Conservation (phyloP, 2,329 filamentous ascomycete species). For the Hypoxylon sp. region DNA sequence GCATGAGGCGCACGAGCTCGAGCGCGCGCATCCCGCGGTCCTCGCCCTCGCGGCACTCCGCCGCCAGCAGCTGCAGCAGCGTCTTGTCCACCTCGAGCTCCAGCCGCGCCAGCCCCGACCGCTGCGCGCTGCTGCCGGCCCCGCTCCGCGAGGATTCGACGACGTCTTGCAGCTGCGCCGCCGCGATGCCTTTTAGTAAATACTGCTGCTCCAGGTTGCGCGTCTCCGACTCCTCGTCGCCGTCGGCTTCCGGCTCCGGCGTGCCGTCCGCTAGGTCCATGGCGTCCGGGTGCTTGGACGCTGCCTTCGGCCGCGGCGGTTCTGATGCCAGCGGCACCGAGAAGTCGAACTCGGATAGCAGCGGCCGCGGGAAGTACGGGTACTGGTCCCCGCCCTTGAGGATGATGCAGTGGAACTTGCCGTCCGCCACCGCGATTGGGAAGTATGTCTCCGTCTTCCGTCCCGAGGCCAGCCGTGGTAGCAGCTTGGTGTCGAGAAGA, state of each 20-base stretch:
- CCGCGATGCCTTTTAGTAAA: conserved; percentile 75
- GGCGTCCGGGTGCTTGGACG: conserved; percentile 45
- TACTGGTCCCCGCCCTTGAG: conserved; percentile 94
- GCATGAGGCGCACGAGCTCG: conserved; percentile 87
- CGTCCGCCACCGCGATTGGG: conserved; percentile 89
- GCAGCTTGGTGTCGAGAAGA: conserved; percentile 84
- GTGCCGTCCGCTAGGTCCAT: conserved; percentile 44
- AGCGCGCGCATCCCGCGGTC: conserved; percentile 94
- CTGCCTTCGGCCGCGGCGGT: conserved; percentile 50
- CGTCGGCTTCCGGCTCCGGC: conserved; percentile 45
- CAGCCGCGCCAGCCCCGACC: conserved; percentile 70
- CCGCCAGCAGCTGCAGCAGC: conserved; percentile 84
- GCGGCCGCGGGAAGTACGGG: conserved; percentile 88
- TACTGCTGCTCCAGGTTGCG: conserved; percentile 80
- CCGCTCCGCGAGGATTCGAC: conserved; percentile 74
- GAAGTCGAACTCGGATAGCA: conserved; percentile 94
- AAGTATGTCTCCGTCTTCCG: conserved; percentile 92
- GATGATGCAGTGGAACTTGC: conserved; percentile 98
- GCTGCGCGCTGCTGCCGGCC: conserved; percentile 69
- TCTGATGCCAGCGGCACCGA: conserved; percentile 76
- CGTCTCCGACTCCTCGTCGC: conserved; percentile 55
- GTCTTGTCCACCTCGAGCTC: conserved; percentile 91
- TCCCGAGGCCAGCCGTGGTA: conserved; percentile 83
- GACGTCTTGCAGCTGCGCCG: conserved; percentile 78
- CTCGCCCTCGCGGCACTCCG: conserved; percentile 91